Evolutionary conservation across 768 basidiomycete genomes (phyloP).

Genomic region (Russula ochroleuca): DNA sequence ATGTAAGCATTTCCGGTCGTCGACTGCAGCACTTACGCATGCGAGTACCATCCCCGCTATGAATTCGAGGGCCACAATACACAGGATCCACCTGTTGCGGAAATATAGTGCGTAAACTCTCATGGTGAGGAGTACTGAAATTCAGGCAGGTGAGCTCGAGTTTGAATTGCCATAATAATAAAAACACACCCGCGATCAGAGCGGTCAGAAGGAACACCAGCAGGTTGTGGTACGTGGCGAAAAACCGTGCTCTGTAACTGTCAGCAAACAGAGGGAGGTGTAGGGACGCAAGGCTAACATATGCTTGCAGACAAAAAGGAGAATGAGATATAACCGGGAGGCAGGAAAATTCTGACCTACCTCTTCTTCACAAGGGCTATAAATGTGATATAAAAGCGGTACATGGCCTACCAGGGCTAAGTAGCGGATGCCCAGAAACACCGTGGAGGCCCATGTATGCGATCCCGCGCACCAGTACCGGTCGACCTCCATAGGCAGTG

Average conservation of each 20-base stretch:
- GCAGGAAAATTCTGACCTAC: constrained; percentile 2
- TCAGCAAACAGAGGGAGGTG: not conserved
- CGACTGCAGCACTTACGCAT: constrained; percentile 3
- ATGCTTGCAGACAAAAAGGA: not conserved
- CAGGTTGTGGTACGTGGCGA: not conserved
- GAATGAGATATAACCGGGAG: not conserved
- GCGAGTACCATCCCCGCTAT: not conserved
- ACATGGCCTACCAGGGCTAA: constrained; percentile 27
- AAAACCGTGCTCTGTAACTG: not conserved
- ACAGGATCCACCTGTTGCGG: constrained; percentile 28
- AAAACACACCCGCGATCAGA: constrained; percentile 6
- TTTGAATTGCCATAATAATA: not conserved
- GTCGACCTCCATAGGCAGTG: constrained; percentile 41
- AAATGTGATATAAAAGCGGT: constrained; percentile 22
- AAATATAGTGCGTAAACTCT: constrained; percentile 31
- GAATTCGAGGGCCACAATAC: constrained; percentile 13
- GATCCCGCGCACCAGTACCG: constrained; percentile 39
- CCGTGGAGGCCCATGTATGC: constrained; percentile 20
- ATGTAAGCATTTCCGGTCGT: not conserved
- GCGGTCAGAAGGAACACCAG: not conserved
- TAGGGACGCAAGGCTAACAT: not conserved
- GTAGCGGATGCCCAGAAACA: constrained; percentile 31
- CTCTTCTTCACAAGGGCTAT: not conserved
- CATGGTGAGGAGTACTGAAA: constrained; percentile 27
- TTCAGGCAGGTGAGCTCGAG: not conserved